Evolutionary conservation across 768 basidiomycete genomes (phyloP).

Genomic region (Trametopsis cervina): DNA sequence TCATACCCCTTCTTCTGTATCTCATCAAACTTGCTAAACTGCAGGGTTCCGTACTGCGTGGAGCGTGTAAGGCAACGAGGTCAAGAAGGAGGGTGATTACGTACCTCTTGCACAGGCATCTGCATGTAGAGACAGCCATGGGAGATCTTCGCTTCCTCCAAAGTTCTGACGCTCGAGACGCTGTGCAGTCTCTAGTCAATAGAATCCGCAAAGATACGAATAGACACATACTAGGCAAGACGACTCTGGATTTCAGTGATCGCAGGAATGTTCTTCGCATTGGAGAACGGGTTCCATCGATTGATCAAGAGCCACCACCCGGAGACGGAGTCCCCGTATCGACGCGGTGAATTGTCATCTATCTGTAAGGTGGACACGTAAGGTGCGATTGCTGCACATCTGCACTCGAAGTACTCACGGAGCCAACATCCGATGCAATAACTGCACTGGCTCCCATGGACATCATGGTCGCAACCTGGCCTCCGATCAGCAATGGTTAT

Average conservation of each 20-base stretch:
- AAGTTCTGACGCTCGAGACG: conserved; percentile 90
- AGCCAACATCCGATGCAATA: conserved; percentile 90
- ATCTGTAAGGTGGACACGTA: conserved; percentile 35
- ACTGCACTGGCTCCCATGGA: conserved; percentile 86
- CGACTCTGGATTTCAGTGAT: conserved; percentile 93
- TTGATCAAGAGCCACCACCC: conserved; percentile 96
- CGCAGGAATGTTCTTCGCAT: conserved; percentile 67
- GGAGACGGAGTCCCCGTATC: conserved; percentile 91
- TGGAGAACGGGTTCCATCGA: conserved; percentile 88
- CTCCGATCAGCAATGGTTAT: background rate
- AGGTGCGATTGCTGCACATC: background rate
- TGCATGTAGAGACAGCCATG: conserved; percentile 87
- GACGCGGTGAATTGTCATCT: conserved; percentile 92
- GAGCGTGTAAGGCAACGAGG: background rate
- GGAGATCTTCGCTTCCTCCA: conserved; percentile 91
- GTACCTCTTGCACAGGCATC: conserved; percentile 91
- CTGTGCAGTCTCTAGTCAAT: conserved; percentile 32
- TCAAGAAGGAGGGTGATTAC: conserved; percentile 17
- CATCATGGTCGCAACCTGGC: conserved; percentile 83
- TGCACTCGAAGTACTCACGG: conserved; percentile 39
- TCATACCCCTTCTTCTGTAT: conserved; percentile 77
- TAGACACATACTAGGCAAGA: conserved; percentile 76
- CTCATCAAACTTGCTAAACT: conserved; percentile 86
- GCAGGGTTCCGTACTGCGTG: conserved; percentile 79
- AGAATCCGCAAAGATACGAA: background rate